Conservation (phyloP, 2,329 filamentous ascomycete genomes). For the Cladorrhinum sp. region DNA sequence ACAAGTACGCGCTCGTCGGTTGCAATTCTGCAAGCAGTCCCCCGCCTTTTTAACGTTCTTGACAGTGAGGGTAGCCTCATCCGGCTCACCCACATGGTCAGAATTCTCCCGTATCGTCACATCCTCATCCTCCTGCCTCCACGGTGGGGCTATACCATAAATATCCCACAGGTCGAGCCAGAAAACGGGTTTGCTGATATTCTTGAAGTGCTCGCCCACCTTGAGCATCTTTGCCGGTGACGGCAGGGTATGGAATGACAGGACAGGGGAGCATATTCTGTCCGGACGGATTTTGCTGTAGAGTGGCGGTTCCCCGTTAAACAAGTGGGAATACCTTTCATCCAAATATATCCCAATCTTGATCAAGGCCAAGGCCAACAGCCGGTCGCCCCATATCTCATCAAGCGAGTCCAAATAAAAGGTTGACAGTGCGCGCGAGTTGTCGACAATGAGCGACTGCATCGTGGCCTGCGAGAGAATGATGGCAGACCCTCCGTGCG, state of each 20-base stretch:
- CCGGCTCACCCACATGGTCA: slow-evolving; percentile 50
- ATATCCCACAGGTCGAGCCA: slow-evolving; percentile 52
- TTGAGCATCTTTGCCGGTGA: slow-evolving; percentile 44
- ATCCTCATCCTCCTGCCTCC: slow-evolving; percentile 20
- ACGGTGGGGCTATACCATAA: slow-evolving; percentile 42
- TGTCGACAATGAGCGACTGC: slow-evolving; percentile 41
- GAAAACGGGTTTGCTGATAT: slow-evolving; percentile 39
- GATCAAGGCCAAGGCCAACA: slow-evolving; percentile 52
- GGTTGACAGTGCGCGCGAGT: slow-evolving; percentile 41
- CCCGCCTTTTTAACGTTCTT: slow-evolving; percentile 18
- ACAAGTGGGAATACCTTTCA: slow-evolving; percentile 51
- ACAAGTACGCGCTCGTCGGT: slow-evolving; percentile 14
- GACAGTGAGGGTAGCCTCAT: slow-evolving; percentile 39
- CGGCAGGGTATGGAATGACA: slow-evolving; percentile 52
- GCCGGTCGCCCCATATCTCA: slow-evolving; percentile 52
- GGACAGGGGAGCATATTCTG: slow-evolving; percentile 51
- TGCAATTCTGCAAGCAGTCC: slow-evolving; percentile 19
- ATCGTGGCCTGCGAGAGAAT: slow-evolving; percentile 51
- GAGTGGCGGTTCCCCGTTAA: slow-evolving; percentile 53
- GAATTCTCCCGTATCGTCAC: slow-evolving; percentile 38
- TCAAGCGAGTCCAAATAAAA: slow-evolving; percentile 48
- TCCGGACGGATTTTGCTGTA: slow-evolving; percentile 49
- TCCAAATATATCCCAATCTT: slow-evolving; percentile 54
- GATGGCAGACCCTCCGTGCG: slow-evolving; percentile 54
- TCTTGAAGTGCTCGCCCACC: slow-evolving; percentile 41